Conservation (phyloP, 305 asterid genomes). For the Fraxinus greggii region DNA sequence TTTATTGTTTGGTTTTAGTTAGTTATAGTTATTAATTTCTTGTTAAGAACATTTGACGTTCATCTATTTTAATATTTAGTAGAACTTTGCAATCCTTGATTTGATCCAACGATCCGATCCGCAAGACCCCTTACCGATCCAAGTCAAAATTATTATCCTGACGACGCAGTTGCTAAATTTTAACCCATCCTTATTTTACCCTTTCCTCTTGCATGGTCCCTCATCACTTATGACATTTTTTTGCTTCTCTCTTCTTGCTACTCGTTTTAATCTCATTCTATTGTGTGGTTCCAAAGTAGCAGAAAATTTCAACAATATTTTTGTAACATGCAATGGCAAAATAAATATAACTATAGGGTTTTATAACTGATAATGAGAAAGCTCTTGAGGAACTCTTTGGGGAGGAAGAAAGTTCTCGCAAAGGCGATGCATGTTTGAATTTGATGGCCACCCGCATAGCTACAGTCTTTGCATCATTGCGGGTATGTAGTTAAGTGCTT, state of each 20-base stretch:
- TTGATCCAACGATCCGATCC: not conserved
- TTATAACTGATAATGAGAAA: constrained; percentile 85
- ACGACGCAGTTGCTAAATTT: not conserved
- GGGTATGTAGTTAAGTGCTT: constrained; percentile 44
- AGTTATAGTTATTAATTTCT: not conserved
- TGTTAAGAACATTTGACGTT: not conserved
- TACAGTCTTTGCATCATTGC: constrained; percentile 88
- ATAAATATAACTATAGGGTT: constrained; percentile 56
- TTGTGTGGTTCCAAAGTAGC: not conserved
- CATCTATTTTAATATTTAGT: not conserved
- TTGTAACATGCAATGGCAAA: not conserved
- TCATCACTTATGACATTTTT: not conserved
- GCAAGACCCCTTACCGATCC: not conserved
- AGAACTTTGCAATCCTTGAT: not conserved
- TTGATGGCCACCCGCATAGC: constrained; percentile 91
- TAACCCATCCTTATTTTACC: not conserved
- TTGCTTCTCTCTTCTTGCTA: not conserved
- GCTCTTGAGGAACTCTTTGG: constrained; percentile 96
- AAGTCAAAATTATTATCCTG: not conserved
- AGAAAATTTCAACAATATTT: not conserved
- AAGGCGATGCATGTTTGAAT: constrained; percentile 75
- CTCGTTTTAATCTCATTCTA: not conserved
- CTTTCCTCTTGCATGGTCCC: not conserved
- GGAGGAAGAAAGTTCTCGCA: constrained; percentile 81
- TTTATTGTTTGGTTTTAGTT: not conserved